Evolutionary conservation across 805 yeast genomes (phyloP).

Genomic region (Metahyphopichia silvanorum): DNA sequence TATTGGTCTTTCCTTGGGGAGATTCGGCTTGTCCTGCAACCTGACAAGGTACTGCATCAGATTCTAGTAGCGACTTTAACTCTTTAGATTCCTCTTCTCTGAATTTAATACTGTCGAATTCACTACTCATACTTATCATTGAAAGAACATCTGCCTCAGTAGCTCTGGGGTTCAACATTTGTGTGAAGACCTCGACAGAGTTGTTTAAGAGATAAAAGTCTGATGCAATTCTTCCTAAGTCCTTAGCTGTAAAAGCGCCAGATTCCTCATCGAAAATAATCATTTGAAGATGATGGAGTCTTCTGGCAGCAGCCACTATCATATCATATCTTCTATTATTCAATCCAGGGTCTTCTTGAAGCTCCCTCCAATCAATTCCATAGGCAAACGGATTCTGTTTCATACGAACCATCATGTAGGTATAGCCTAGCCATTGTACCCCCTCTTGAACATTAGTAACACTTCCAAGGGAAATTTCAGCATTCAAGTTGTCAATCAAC

Average conservation of each 20-base stretch:
- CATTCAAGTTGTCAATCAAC: constrained; percentile 88
- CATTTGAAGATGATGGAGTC: constrained; percentile 88
- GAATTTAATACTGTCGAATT: constrained; percentile 84
- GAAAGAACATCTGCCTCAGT: constrained; percentile 90
- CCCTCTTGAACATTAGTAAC: constrained; percentile 95
- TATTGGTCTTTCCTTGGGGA: constrained; percentile 82
- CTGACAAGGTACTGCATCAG: constrained; percentile 66
- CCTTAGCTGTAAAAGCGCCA: constrained; percentile 77
- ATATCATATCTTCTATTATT: constrained; percentile 70
- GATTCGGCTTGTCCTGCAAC: constrained; percentile 73
- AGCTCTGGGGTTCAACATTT: constrained; percentile 76
- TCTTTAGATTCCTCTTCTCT: constrained; percentile 87
- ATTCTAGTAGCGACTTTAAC: constrained; percentile 56
- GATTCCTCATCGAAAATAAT: constrained; percentile 85
- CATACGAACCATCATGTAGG: constrained; percentile 93
- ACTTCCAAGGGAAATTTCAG: constrained; percentile 93
- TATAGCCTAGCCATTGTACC: constrained; percentile 96
- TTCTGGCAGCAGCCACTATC: constrained; percentile 75
- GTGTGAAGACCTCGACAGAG: constrained; percentile 85
- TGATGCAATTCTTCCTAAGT: constrained; percentile 90
- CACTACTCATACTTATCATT: constrained; percentile 87
- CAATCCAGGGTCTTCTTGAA: constrained; percentile 78
- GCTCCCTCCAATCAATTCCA: constrained; percentile 85
- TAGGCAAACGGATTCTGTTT: constrained; percentile 88
- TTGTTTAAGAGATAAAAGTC: constrained; percentile 86